These are phyloP conservation scores for Omphalotus guepiniiformis DNA, from an alignment of 768 basidiomycete species.

Conservation along the genomic window DNA sequence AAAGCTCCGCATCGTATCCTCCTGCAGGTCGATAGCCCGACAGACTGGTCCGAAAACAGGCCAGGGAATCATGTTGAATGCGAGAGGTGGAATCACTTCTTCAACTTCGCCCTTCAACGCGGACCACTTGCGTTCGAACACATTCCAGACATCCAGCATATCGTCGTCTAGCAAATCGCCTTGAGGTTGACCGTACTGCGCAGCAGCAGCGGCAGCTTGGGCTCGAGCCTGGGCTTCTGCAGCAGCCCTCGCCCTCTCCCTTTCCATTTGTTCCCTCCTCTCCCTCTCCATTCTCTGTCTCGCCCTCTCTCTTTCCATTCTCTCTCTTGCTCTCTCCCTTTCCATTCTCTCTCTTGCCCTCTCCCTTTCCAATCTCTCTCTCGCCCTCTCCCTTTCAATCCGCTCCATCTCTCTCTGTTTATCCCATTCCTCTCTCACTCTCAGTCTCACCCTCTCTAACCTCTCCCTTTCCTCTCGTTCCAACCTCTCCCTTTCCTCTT, in stretches of 20 bases:
- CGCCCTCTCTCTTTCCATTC: not conserved
- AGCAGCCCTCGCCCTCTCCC: not conserved
- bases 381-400: not conserved
- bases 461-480: not conserved
- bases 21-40: not conserved
- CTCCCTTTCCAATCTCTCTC: not conserved
- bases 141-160: not conserved
- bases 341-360: not conserved
- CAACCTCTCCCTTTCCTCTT: too few species aligned
- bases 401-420: not conserved
- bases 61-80: conserved; percentile 1
- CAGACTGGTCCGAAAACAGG: not conserved
- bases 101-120: not conserved
- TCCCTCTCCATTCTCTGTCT: not conserved
- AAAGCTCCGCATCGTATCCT: not conserved
- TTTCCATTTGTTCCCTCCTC: not conserved
- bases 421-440: too few species aligned
- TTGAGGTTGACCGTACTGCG: not conserved
- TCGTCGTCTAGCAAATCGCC: not conserved
- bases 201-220: not conserved
- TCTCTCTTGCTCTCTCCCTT: not conserved
- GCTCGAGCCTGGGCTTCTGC: too few species aligned
- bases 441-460: not conserved
- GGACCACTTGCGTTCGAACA: not conserved
- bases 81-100: not conserved